Evolutionary conservation across 2,329 filamentous ascomycete species (phyloP).

Genomic region (Beauveria asiatica): DNA sequence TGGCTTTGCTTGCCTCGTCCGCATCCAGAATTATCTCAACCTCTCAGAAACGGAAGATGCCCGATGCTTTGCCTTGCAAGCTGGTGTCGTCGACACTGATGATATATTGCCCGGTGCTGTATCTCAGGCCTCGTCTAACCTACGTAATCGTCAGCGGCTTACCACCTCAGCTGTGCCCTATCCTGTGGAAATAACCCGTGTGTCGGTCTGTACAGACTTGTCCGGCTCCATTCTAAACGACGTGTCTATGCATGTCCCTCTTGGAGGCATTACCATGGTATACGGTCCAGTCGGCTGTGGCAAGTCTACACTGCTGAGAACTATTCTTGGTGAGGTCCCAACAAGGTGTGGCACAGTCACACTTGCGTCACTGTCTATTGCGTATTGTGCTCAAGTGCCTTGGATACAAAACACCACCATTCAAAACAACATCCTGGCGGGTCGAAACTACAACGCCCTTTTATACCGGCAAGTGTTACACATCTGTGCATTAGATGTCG

Average conservation of each 20-base stretch:
- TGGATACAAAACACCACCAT: constrained; percentile 28
- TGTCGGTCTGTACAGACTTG: neutral
- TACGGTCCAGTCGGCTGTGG: constrained; percentile 24
- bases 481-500: constrained; percentile 26
- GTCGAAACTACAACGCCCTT: constrained; percentile 21
- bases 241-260: neutral
- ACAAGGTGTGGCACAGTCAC: constrained; percentile 17
- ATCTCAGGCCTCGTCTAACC: neutral
- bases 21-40: constrained; percentile 3
- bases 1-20: neutral
- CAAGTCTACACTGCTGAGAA: constrained; percentile 24
- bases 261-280: constrained; percentile 22
- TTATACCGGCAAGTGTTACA: constrained; percentile 26
- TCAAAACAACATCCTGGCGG: constrained; percentile 26
- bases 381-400: constrained; percentile 24
- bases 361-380: constrained; percentile 17
- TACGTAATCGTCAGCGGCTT: neutral
- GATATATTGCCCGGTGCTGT: neutral
- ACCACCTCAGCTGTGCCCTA: neutral
- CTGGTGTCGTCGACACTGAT: neutral
- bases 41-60: neutral
- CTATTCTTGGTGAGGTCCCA: constrained; percentile 22
- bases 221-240: neutral
- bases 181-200: neutral
- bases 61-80: neutral